phyloP scores from a whole-genome alignment of 768 basidiomycete species.

The Psilocybe cyanescens region DNA sequence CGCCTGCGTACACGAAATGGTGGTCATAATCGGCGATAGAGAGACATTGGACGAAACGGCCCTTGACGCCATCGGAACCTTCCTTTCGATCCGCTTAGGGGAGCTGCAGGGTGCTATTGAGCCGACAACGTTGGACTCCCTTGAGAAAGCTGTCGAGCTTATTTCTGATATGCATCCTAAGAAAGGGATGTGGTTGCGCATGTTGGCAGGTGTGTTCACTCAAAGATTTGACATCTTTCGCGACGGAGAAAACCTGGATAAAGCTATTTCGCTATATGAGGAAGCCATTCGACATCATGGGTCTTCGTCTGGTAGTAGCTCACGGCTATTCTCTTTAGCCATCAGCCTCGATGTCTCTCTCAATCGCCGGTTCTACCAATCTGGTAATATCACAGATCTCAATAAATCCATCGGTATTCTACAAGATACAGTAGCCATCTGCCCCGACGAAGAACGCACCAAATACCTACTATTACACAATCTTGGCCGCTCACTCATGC shows the following conservation, averaged over 20 bases:
- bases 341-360: neutral
- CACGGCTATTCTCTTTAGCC: neutral
- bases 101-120: neutral
- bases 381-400: constrained; percentile 1
- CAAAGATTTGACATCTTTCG: neutral
- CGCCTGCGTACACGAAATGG: neutral
- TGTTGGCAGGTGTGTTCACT: neutral
- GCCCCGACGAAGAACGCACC: neutral
- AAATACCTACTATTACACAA: neutral
- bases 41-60: no score
- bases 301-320: neutral
- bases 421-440: neutral
- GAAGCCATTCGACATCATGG: neutral
- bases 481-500: neutral
- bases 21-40: neutral
- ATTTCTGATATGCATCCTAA: neutral
- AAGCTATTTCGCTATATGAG: neutral
- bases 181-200: constrained; percentile 2
- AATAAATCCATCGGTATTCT: constrained; percentile 5
- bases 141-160: neutral
- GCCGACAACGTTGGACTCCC: neutral
- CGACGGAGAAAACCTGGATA: neutral
- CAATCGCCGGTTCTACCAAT: neutral
- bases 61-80: neutral
- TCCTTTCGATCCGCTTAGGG: constrained; percentile 1